Base-by-base conservation (phyloP, 208 protist genomes). In the Crithidia brevicula region DNA sequence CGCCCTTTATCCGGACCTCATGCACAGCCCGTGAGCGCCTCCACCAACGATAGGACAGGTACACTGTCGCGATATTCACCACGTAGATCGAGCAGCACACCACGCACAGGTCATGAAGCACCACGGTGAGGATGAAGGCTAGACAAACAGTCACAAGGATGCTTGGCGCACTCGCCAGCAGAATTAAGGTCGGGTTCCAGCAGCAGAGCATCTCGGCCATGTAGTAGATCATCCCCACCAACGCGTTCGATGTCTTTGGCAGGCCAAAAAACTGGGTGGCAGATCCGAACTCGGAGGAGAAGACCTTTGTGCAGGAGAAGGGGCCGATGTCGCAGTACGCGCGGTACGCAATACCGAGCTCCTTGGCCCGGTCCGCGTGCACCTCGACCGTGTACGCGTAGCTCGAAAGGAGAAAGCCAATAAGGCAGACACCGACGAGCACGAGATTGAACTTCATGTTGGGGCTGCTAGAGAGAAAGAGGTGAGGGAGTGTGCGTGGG, bases 11-110 rank as follows among this genome's bases (percentile, higher is more conserved):
- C 15, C 20, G 10, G 13, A 7, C n/a, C 33, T 40, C 13, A 6
- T 49, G 49, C 10, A 15, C 9, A 45, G 64, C 11, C 16, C 28
- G 47, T 18, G 34, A 57, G 7, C 71, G 60, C 23, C 38, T 72
- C 57, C 61, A 81, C 81, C 74, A 82, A 31, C 74, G 72, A 58
- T 83, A 83, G 13, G 82, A 58, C 15, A 82, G 23, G 33, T 70
- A 47, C 50, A 63, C 79, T 4, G 80, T 80, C 6, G 67, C 33
- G 40, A 90, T 52, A 57, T 93, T 93, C 25, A 93, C 84, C n/a
- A 90, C 72, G 67, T 93, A 93, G n/a, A 79, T 86, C 9, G 73
- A 83, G 58, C 67, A 81, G 77, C 88, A 93, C 46, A 93, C 88
- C 0, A 91, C 23, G 51, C 88, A 93, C 11, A 93, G 18, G 45